Conservation (phyloP, 441 rosid species). For the Adansonia grandidieri region DNA sequence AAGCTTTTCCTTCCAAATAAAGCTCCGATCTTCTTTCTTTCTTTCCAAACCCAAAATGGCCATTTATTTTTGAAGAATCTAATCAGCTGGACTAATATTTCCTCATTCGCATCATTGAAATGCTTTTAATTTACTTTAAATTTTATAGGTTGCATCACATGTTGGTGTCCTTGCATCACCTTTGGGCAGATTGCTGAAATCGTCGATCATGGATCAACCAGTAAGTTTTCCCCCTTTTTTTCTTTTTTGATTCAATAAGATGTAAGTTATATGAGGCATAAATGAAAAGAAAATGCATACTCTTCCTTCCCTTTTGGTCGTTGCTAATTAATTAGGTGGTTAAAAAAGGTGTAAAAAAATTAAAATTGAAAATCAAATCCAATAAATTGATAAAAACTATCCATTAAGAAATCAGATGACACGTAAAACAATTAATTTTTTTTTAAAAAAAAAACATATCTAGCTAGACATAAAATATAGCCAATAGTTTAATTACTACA, state of each 20-base stretch:
- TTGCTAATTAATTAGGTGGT: too few relatives aligned
- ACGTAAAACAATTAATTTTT: too few relatives aligned
- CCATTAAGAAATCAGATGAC: too few relatives aligned
- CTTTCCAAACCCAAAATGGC: neutral
- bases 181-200: constrained; percentile 73
- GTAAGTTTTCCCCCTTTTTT: constrained; percentile 34
- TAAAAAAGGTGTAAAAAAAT: too few relatives aligned
- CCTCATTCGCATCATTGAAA: neutral
- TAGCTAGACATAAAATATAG: too few relatives aligned
- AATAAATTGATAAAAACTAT: too few relatives aligned
- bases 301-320: too few relatives aligned
- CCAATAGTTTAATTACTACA: too few relatives aligned
- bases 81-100: neutral
- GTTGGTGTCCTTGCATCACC: constrained; percentile 74
- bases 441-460: too few relatives aligned
- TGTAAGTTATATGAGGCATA: neutral
- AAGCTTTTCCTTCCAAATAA: constrained; percentile 4
- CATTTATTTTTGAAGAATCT: neutral
- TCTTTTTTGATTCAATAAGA: neutral
- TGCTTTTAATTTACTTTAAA: neutral
- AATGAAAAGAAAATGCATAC: too few relatives aligned
- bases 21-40: neutral
- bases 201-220: constrained; percentile 57
- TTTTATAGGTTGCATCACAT: constrained; percentile 60
- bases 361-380: too few relatives aligned